Conservation (phyloP, 164 flowering plant species). For the Vitis amurensis region DNA sequence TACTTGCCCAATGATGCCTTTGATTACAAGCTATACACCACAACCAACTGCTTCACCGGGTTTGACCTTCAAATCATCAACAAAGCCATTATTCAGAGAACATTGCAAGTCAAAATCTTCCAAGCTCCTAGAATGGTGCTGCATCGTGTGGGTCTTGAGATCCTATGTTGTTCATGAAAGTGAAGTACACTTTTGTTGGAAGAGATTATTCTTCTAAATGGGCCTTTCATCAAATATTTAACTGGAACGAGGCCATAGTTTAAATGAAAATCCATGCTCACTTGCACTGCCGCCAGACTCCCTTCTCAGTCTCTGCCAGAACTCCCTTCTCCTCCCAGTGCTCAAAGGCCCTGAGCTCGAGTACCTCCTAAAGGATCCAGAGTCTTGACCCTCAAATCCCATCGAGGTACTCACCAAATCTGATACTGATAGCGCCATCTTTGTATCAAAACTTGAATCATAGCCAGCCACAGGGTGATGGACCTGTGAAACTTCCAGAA, state of each 20-base stretch:
- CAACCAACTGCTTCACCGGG: neutral
- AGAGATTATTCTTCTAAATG: neutral
- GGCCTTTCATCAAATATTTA: neutral
- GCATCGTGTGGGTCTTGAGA: no score
- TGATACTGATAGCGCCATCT: slow-evolving; percentile 24
- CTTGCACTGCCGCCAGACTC: slow-evolving; percentile 47
- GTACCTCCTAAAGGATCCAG: slow-evolving; percentile 32
- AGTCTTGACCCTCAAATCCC: slow-evolving; percentile 23
- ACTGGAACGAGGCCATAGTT: slow-evolving; percentile 23
- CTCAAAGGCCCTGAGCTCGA: slow-evolving; percentile 43
- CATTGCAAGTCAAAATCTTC: neutral
- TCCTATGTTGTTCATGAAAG: neutral
- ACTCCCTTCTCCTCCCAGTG: slow-evolving; percentile 32
- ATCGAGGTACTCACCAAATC: slow-evolving; percentile 25
- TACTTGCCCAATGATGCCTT: neutral
- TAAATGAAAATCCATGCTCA: slow-evolving; percentile 40
- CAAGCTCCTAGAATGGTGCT: no score
- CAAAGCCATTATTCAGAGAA: neutral
- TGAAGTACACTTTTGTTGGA: neutral
- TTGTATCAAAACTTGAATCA: slow-evolving; percentile 15
- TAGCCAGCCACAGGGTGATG: slow-evolving; percentile 2
- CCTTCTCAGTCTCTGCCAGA: slow-evolving; percentile 46
- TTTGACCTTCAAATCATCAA: neutral
- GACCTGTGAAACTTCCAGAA: slow-evolving; percentile 12
- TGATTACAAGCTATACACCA: neutral